phyloP scores from a whole-genome alignment of 805 yeast species.

The Pichia kluyveri region DNA sequence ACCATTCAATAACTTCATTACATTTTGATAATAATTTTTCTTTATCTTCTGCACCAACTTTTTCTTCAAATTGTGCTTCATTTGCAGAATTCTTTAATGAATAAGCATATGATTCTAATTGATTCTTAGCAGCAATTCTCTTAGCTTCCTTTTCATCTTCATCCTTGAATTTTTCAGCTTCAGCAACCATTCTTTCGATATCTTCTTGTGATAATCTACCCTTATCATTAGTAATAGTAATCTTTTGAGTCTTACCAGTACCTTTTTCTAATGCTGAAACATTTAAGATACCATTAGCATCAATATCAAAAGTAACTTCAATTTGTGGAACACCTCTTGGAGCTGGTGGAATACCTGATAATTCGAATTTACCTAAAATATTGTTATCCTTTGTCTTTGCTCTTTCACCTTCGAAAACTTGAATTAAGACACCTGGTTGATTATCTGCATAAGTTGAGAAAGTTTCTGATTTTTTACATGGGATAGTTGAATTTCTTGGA shows the following conservation, averaged over 20 bases:
- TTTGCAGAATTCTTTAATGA: slow-evolving; percentile 91
- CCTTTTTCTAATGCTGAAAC: slow-evolving; percentile 97
- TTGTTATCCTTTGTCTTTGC: slow-evolving; percentile 93
- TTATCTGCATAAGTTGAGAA: slow-evolving; percentile 96
- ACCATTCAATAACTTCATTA: slow-evolving; percentile 76
- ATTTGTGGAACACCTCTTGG: slow-evolving; percentile 99
- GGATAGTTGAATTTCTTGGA: slow-evolving; percentile 97
- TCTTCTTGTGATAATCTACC: slow-evolving; percentile 98
- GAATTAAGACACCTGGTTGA: slow-evolving; percentile 98
- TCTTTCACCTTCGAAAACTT: slow-evolving; percentile 98
- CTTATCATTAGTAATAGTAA: slow-evolving; percentile 96
- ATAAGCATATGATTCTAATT: slow-evolving; percentile 96
- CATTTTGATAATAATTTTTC: slow-evolving; percentile 67
- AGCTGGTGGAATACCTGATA: slow-evolving; percentile 95
- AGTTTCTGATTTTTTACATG: slow-evolving; percentile 94
- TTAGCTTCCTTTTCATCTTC: slow-evolving; percentile 96
- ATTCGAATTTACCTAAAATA: slow-evolving; percentile 93
- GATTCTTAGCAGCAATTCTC: slow-evolving; percentile 98
- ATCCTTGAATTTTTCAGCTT: slow-evolving; percentile 95
- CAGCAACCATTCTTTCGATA: slow-evolving; percentile 94
- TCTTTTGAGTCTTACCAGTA: slow-evolving; percentile 95
- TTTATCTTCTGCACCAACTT: slow-evolving; percentile 33
- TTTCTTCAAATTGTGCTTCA: slow-evolving; percentile 72
- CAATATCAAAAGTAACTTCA: slow-evolving; percentile 94
- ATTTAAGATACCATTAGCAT: slow-evolving; percentile 95